Conservation (phyloP, 176 grass and related monocot genomes). For the sorghum (Sorghum bicolor) region Sorghum_bicolor_NCBIv3 NC_012878.2:46034501-46035000, state of each 20-base stretch:
- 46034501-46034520: conserved; percentile 28
- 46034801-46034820: conserved; percentile 26
- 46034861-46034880: conserved; percentile 29
- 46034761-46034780: conserved; percentile 24
- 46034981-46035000: conserved; percentile 40
- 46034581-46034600: conserved; percentile 15
- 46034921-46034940: conserved; percentile 34
- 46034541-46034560: conserved; percentile 37
- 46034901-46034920: conserved; percentile 28
- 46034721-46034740: conserved; percentile 25
- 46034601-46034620: conserved; percentile 38
- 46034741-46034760: conserved; percentile 53
- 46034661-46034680: conserved; percentile 36
- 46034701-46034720: conserved; percentile 15
- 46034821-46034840: conserved; percentile 31
- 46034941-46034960: conserved; percentile 34
- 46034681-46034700: conserved; percentile 6
- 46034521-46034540: conserved; percentile 23
- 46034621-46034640: conserved; percentile 33
- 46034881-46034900: conserved; percentile 25
- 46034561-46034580: conserved; percentile 24
- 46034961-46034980: conserved; percentile 16
- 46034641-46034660: conserved; percentile 42
- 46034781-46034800: conserved; percentile 32
- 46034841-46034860: conserved; percentile 36